These are phyloP conservation scores for Citrus sinensis DNA, from an alignment of 345 rosid species.

Conservation along the genomic window DNA sequence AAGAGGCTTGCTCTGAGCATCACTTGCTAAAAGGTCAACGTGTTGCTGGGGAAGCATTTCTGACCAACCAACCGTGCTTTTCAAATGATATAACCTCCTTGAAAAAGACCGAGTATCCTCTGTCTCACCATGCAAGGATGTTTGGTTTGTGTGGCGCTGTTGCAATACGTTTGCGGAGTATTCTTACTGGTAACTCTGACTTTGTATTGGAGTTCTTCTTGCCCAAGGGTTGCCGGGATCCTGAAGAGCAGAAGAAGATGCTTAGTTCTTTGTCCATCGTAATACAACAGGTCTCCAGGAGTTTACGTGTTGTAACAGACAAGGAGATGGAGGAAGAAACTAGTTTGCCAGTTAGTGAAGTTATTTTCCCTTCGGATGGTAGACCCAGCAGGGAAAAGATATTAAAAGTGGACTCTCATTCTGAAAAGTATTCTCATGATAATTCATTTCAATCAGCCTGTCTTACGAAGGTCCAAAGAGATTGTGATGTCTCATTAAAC, in stretches of 20 bases:
- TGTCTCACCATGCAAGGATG: slow-evolving; percentile 92
- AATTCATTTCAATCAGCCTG: slow-evolving; percentile 29
- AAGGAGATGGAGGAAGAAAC: slow-evolving; percentile 65
- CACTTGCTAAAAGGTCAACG: slow-evolving; percentile 94
- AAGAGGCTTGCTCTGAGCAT: slow-evolving; percentile 92
- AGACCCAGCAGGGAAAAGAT: slow-evolving; percentile 32
- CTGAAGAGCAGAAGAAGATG: slow-evolving; percentile 63
- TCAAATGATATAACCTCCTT: slow-evolving; percentile 56
- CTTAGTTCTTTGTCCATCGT: slow-evolving; percentile 61
- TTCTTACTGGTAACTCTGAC: slow-evolving; percentile 62
- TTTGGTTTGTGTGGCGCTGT: slow-evolving; percentile 74
- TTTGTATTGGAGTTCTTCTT: slow-evolving; percentile 93
- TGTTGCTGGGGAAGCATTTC: slow-evolving; percentile 77
- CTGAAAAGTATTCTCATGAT: slow-evolving; percentile 27
- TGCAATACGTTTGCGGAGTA: slow-evolving; percentile 76
- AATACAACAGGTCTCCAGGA: slow-evolving; percentile 67
- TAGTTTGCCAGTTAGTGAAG: slow-evolving; percentile 33
- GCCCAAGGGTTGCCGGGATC: slow-evolving; percentile 61
- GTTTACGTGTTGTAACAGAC: slow-evolving; percentile 69
- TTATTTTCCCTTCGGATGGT: slow-evolving; percentile 24
- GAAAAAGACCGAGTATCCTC: slow-evolving; percentile 75
- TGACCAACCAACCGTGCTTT: slow-evolving; percentile 91
- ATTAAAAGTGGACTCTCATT: slow-evolving; percentile 26
- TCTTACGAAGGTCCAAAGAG: slow-evolving; percentile 25
- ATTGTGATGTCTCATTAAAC: slow-evolving; percentile 17